A percentile compares a stretch with the other conserved stretches of the same genome.
These are phyloP conservation scores for Acer negundo DNA, from an alignment of 345 rosid species.

Conservation along the genomic window DNA sequence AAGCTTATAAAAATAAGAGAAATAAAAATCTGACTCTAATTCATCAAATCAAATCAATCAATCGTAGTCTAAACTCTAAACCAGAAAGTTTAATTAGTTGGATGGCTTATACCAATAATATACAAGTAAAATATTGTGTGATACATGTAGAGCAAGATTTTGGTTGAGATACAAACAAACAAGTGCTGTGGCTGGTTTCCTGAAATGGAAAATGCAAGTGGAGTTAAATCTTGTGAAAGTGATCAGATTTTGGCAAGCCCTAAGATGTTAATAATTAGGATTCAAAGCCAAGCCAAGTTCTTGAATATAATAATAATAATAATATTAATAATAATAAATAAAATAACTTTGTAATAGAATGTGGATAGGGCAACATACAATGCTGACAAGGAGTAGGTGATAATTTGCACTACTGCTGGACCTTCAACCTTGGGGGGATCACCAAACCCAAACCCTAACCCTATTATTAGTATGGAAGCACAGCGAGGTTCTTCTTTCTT, in stretches of 20 bases:
- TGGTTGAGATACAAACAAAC: conserved; percentile 4
- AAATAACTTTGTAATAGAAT: not conserved
- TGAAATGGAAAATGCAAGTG: conserved; percentile 7
- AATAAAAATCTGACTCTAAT: too few species aligned
- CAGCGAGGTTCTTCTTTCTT: not conserved
- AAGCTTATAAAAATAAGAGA: too few species aligned
- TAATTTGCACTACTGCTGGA: too few species aligned
- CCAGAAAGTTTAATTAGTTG: not conserved
- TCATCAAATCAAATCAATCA: not conserved
- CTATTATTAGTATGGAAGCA: conserved; percentile 25
- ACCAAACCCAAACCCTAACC: not conserved
- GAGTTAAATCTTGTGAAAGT: not conserved
- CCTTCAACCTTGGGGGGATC: conserved; percentile 18
- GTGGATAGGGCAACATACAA: not conserved
- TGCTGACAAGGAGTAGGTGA: conserved; percentile 13
- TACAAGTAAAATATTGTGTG: not conserved
- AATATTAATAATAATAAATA: not conserved
- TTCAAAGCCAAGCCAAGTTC: not conserved
- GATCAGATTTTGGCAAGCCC: not conserved
- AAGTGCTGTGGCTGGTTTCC: conserved; percentile 3
- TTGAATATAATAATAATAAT: not conserved
- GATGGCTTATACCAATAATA: not conserved
- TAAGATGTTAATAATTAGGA: not conserved
- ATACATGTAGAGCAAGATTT: conserved; percentile 17
- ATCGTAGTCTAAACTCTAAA: not conserved